These are phyloP conservation scores for Puccinia horiana DNA, from an alignment of 1,284 basidiomycete genomes.

Conservation along the genomic window DNA sequence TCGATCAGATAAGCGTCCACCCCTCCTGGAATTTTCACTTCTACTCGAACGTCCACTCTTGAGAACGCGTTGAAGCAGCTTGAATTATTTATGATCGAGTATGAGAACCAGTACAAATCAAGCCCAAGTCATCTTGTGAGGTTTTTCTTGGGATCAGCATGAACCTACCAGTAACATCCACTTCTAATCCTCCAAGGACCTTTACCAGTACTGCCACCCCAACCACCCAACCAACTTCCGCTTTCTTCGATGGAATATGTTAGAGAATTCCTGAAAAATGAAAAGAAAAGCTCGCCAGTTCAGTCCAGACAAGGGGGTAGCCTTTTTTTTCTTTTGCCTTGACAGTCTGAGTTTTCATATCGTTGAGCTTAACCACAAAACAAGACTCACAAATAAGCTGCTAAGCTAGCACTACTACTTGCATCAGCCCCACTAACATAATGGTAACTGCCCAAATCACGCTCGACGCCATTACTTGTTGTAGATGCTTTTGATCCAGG, in stretches of 20 bases:
- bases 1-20: constrained; percentile 94
- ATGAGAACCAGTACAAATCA: not conserved
- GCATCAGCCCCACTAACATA: constrained; percentile 95
- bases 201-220: constrained; percentile 59
- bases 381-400: constrained; percentile 73
- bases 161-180: constrained; percentile 84
- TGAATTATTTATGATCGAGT: not conserved
- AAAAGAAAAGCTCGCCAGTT: not conserved
- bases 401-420: constrained; percentile 92
- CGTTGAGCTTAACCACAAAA: not conserved
- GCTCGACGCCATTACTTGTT: constrained; percentile 63
- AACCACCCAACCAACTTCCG: constrained; percentile 87
- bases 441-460: constrained; percentile 85
- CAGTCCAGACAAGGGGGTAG: not conserved
- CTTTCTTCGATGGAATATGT: constrained; percentile 92
- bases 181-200: constrained; percentile 84
- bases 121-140: not conserved
- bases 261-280: constrained; percentile 70
- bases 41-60: constrained; percentile 90
- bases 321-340: not conserved
- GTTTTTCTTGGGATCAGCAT: not conserved
- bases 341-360: not conserved
- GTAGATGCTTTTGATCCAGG: constrained; percentile 75
- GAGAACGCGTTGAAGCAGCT: constrained; percentile 99
- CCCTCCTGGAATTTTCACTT: constrained; percentile 96